Conservation (phyloP, 2,329 filamentous ascomycete species). For the Colletotrichum sidae region DNA sequence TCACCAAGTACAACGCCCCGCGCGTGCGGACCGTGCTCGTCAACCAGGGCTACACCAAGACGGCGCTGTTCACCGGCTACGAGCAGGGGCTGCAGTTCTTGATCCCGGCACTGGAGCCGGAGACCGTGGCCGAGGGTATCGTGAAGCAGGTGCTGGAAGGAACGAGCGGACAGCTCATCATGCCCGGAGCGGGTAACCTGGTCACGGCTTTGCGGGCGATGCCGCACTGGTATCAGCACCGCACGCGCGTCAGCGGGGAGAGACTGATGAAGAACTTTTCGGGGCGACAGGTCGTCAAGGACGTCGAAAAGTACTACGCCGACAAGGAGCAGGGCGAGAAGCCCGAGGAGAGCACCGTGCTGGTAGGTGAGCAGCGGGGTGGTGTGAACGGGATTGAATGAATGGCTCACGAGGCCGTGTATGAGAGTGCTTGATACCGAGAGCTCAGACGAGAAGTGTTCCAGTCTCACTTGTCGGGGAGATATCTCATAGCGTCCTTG, state of each 20-base stretch:
- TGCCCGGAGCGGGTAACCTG: constrained; percentile 58
- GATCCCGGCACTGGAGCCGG: constrained; percentile 66
- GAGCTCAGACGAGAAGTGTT: too few species aligned
- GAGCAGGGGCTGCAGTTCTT: constrained; percentile 61
- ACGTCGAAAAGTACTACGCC: constrained; percentile 54
- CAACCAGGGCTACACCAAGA: constrained; percentile 72
- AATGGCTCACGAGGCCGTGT: neutral
- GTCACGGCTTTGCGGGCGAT: constrained; percentile 60
- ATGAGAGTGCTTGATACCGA: too few species aligned
- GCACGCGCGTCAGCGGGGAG: constrained; percentile 57
- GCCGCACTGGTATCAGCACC: constrained; percentile 73
- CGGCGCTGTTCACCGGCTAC: constrained; percentile 69
- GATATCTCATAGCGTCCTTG: too few species aligned
- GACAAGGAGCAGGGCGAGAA: constrained; percentile 42
- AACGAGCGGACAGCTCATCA: constrained; percentile 65
- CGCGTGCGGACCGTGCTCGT: constrained; percentile 75
- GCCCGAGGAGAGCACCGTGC: constrained; percentile 50
- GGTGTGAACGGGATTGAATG: constrained; percentile 14
- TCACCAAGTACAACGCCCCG: constrained; percentile 70
- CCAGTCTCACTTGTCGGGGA: too few species aligned
- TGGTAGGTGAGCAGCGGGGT: constrained; percentile 46
- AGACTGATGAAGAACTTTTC: constrained; percentile 56
- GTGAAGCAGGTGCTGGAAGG: constrained; percentile 70
- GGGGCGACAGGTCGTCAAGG: constrained; percentile 60
- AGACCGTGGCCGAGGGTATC: constrained; percentile 73